Evolutionary conservation across 2,329 filamentous ascomycete genomes (phyloP).

Genomic region (Fusarium temperatum): DNA sequence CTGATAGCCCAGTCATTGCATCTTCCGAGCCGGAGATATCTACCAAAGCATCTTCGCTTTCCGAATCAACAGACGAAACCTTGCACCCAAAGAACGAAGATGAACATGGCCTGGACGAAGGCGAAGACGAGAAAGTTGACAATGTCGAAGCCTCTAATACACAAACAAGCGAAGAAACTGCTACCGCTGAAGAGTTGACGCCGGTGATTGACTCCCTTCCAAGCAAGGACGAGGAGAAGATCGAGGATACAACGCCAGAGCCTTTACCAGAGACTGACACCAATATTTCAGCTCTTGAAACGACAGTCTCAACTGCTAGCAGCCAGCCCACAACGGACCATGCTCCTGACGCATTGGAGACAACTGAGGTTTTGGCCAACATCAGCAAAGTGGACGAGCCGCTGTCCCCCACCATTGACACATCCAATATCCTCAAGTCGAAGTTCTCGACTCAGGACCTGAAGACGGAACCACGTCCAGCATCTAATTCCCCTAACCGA

Average conservation of each 20-base stretch:
- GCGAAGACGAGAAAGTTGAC: constrained; percentile 8
- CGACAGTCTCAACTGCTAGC: constrained; percentile 9
- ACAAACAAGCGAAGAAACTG: neutral
- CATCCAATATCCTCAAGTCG: constrained; percentile 37
- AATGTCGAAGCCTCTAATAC: constrained; percentile 6
- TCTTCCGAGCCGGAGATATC: constrained; percentile 67
- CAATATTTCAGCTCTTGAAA: constrained; percentile 27
- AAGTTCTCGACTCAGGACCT: constrained; percentile 45
- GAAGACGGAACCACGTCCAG: constrained; percentile 21
- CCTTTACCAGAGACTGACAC: constrained; percentile 34
- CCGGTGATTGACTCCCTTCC: neutral
- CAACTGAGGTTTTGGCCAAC: constrained; percentile 14
- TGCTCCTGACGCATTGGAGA: constrained; percentile 27
- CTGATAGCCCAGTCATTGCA: constrained; percentile 62
- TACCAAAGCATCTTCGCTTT: constrained; percentile 71
- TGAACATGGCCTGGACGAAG: constrained; percentile 21
- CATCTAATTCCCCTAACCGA: constrained; percentile 9
- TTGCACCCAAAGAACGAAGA: constrained; percentile 50
- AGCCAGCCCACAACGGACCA: constrained; percentile 24
- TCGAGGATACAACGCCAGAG: constrained; percentile 7
- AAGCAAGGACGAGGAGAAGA: constrained; percentile 1
- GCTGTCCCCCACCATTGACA: constrained; percentile 22
- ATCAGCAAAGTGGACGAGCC: constrained; percentile 20
- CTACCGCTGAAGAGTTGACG: neutral
- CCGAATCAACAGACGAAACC: constrained; percentile 70